Percentiles rank a stretch among this genome's conserved stretches.
Evolutionary conservation across 106 monocot genomes (phyloP).

Genomic region (Gastrodia elata): DNA sequence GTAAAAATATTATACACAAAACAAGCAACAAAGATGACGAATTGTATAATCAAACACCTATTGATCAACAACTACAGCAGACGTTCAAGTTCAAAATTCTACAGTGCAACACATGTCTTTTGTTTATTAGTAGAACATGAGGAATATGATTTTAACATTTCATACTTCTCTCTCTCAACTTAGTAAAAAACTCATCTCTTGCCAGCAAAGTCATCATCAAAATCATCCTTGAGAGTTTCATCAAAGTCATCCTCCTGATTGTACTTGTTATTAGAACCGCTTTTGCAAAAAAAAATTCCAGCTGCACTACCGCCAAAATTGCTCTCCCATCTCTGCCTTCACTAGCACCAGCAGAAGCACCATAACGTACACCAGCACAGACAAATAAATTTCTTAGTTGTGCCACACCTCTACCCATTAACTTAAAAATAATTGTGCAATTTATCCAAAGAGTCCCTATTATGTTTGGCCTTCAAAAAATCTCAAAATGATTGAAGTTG

Average conservation of each 20-base stretch:
- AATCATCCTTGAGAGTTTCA: constrained; percentile 20
- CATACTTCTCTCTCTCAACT: neutral
- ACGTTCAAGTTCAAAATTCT: neutral
- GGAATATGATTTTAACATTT: too few species aligned
- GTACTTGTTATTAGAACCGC: neutral
- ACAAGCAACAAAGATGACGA: neutral
- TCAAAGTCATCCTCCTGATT: constrained; percentile 12
- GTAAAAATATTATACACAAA: too few species aligned
- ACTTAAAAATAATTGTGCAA: too few species aligned
- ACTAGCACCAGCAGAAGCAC: neutral
- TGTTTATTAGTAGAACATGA: neutral
- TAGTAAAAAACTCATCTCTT: constrained; percentile 12
- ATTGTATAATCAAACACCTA: neutral
- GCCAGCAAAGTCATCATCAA: constrained; percentile 25
- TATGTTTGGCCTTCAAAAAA: too few species aligned
- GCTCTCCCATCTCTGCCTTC: neutral
- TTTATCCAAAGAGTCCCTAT: too few species aligned
- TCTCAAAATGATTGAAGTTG: too few species aligned
- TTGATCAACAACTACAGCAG: neutral
- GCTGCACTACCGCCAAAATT: constrained; percentile 1
- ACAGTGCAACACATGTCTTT: neutral
- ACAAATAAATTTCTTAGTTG: too few species aligned
- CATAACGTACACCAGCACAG: neutral
- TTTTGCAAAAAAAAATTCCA: constrained; percentile 4
- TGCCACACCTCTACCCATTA: too few species aligned